Base-by-base conservation (phyloP, 2,329 filamentous ascomycete species). In the Sarocladiaceae sp. region DNA sequence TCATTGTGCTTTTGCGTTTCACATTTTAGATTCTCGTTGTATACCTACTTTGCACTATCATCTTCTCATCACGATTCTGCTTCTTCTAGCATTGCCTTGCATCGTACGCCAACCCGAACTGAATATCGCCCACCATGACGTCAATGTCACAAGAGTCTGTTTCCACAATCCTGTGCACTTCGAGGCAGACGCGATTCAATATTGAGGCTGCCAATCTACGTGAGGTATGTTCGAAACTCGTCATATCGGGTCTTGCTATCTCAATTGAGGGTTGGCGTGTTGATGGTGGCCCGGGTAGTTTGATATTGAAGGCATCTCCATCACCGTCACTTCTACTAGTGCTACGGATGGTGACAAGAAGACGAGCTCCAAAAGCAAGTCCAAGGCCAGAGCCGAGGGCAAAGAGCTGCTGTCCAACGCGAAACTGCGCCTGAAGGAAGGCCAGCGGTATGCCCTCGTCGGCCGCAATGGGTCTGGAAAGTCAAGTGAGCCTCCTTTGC, bases 401-500 rank as follows among this genome's bases (percentile, higher is more conserved):
- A 63, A 72, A n/a, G 87, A 93, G 58, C 76, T 94, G 5, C 69
- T 94, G 3, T 70, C 69, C 9, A 78, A 84, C 58, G 84, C 83
- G 1, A 81, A 80, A 46, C 64, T 94, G 27, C 77, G 81, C 19
- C 65, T 94, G 3, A 86, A 91, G 51, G 77, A 81, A 41, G 83
- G 85, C 0, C 72, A 80, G 35, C 74, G 85, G 48, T 94, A 94
- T 68, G 87, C 86, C 0, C 68, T 94, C 2, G 70, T 91, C 16
- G 88, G 88, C 0, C 74, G 85, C 6, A 94, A 94, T 62, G 88
- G 88, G 1, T 84, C 82, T 2, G 88, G 88, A 5, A 94, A 94
- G 58, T 90, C 85, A 3, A 91, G 81, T 83, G 62, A 60, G 73
- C 56, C 12, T 5, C 20, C 12, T 27, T 6, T 19, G 6, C 21